Percentiles rank a stretch among this genome's conserved stretches.
Conservation (phyloP, 2,329 filamentous ascomycete species). For the Dothistroma pini region DNA sequence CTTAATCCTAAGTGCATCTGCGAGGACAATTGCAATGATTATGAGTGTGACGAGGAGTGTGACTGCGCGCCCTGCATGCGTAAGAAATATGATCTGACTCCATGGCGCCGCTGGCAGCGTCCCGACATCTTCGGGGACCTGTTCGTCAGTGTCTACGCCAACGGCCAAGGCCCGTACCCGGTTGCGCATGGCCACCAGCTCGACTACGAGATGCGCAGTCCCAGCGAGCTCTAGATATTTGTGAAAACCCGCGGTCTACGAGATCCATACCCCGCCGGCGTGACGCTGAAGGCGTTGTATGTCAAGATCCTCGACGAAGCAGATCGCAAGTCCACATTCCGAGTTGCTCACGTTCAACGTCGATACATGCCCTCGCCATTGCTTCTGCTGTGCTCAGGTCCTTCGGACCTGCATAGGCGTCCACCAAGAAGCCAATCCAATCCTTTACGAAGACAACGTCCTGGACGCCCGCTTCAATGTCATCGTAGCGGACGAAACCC, state of each 20-base stretch:
- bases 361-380: neutral
- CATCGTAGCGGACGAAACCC: neutral
- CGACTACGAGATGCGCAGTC: constrained; percentile 10
- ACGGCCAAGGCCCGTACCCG: neutral
- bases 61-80: neutral
- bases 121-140: neutral
- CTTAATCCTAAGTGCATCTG: neutral
- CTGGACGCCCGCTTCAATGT: neutral
- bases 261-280: constrained; percentile 19
- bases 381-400: constrained; percentile 10
- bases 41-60: neutral
- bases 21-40: neutral
- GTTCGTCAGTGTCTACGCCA: neutral
- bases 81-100: neutral
- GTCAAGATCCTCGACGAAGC: constrained; percentile 12
- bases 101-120: neutral
- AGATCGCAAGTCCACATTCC: constrained; percentile 15
- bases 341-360: constrained; percentile 14
- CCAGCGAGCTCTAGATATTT: constrained; percentile 17
- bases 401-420: constrained; percentile 14
- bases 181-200: neutral
- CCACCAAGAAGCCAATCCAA: constrained; percentile 23
- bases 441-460: constrained; percentile 22
- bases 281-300: constrained; percentile 23
- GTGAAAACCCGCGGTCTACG: constrained; percentile 15